phyloP scores from a whole-genome alignment of 2,329 filamentous ascomycete species.

The Thelonectria rubi region DNA sequence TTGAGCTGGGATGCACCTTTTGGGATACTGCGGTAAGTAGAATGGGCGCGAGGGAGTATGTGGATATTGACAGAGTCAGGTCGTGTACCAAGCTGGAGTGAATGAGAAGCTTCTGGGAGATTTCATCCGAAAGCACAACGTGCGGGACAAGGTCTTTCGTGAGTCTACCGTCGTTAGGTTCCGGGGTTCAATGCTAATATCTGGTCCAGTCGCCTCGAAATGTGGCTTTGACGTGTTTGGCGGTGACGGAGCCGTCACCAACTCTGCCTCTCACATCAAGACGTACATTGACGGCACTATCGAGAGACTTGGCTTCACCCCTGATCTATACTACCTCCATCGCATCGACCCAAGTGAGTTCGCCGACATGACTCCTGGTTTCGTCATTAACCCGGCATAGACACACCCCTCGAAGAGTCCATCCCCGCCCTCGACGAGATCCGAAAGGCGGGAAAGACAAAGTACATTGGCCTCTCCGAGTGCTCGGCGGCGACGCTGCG shows the following conservation, averaged over 20 bases:
- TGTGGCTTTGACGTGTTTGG: constrained; percentile 54
- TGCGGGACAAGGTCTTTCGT: constrained; percentile 60
- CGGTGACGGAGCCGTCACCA: constrained; percentile 48
- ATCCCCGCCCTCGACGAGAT: constrained; percentile 57
- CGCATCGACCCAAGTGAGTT: constrained; percentile 55
- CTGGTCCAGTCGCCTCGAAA: constrained; percentile 55
- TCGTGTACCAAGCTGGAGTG: constrained; percentile 56
- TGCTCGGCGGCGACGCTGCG: constrained; percentile 56
- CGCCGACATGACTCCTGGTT: fast-evolving
- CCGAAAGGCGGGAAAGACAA: constrained; percentile 56
- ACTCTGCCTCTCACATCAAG: constrained; percentile 56
- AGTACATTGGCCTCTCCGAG: constrained; percentile 59
- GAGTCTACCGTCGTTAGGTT: constrained; percentile 24
- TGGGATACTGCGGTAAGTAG: constrained; percentile 12
- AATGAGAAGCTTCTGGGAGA: constrained; percentile 61
- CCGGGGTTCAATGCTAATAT: background rate
- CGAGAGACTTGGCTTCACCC: constrained; percentile 56
- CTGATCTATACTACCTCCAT: constrained; percentile 56
- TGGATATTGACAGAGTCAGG: constrained; percentile 40
- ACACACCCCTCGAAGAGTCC: constrained; percentile 57
- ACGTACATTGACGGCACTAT: constrained; percentile 60
- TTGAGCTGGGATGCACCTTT: constrained; percentile 13
- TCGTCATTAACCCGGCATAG: constrained; percentile 18
- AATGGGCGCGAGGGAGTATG: too few species aligned
- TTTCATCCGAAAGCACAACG: constrained; percentile 60